A percentile compares a stretch with the other conserved stretches of the same genome.
Evolutionary conservation across 352 stramenopile genomes (phyloP).

Genomic region (Paralagenidium karlingii): DNA sequence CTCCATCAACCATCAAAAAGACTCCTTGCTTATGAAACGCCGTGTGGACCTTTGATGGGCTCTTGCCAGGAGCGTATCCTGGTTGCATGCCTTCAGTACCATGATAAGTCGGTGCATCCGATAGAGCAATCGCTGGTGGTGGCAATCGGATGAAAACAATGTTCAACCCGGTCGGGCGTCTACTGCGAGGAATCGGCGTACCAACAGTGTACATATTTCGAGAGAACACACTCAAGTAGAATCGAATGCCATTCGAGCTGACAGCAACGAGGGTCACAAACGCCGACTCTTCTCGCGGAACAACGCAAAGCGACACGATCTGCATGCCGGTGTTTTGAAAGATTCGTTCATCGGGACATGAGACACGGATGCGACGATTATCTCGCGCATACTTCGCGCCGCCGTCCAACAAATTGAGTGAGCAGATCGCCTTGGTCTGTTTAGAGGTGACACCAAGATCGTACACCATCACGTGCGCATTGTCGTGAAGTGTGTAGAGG

Average conservation of each 20-base stretch:
- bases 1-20: conserved; percentile 63
- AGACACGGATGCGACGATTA: conserved; percentile 69
- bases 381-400: conserved; percentile 73
- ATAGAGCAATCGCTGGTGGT: conserved; percentile 47
- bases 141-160: conserved; percentile 74
- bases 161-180: conserved; percentile 53
- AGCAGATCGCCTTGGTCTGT: conserved; percentile 47
- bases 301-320: conserved; percentile 51
- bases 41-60: conserved; percentile 58
- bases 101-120: conserved; percentile 72
- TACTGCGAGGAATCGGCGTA: conserved; percentile 21
- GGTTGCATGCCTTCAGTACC: conserved; percentile 80
- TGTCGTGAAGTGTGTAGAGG: conserved; percentile 87
- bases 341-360: conserved; percentile 67
- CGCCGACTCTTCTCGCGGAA: conserved; percentile 57
- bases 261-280: conserved; percentile 88
- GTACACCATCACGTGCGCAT: conserved; percentile 62
- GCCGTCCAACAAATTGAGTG: conserved; percentile 50
- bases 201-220: conserved; percentile 28
- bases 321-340: conserved; percentile 53
- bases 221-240: conserved; percentile 88
- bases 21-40: conserved; percentile 71
- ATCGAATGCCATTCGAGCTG: conserved; percentile 87
- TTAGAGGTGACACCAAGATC: conserved; percentile 40
- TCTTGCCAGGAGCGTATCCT: conserved; percentile 66